Conservation (phyloP, 2,329 filamentous ascomycete species). For the Exophiala xenobiotica region DNA sequence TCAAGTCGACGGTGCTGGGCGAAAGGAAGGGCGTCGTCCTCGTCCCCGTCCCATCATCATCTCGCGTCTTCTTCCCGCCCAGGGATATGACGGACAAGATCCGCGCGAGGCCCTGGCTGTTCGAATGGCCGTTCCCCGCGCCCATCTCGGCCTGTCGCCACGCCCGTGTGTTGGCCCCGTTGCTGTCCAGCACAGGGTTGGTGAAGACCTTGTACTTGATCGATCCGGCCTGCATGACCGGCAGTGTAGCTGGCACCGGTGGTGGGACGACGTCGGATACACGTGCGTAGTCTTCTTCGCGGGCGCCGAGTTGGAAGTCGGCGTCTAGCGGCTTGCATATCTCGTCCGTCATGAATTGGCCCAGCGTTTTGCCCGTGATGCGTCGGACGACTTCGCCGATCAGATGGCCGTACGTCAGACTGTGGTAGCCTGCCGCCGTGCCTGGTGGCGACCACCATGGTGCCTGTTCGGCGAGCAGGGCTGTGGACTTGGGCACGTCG, state of each 20-base stretch:
- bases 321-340: slow-evolving; percentile 24
- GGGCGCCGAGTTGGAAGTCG: slow-evolving; percentile 26
- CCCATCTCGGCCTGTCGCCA: slow-evolving; percentile 38
- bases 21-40: too few species aligned
- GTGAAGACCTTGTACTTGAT: slow-evolving; percentile 11
- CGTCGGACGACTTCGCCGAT: slow-evolving; percentile 25
- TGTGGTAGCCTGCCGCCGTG: slow-evolving; percentile 44
- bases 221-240: slow-evolving; percentile 9
- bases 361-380: slow-evolving; percentile 20
- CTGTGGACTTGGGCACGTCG: slow-evolving; percentile 34
- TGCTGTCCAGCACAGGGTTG: slow-evolving; percentile 13
- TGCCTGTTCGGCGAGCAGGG: slow-evolving; percentile 39
- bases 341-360: slow-evolving; percentile 26
- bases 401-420: slow-evolving; percentile 33
- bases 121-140: slow-evolving; percentile 46
- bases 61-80: slow-evolving; percentile 13
- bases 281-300: slow-evolving; percentile 19
- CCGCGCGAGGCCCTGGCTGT: slow-evolving; percentile 42
- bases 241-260: slow-evolving; percentile 21
- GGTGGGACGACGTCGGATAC: slow-evolving; percentile 33
- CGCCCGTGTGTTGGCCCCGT: slow-evolving; percentile 6
- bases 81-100: slow-evolving; percentile 22
- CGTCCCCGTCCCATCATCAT: slow-evolving; percentile 18
- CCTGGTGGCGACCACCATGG: slow-evolving; percentile 49
- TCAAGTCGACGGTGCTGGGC: slow-evolving; percentile 37